A percentile compares a stretch with the other conserved stretches of the same genome.
These are phyloP conservation scores for Panicum hallii DNA, from an alignment of 202 grass and related monocot species.

Conservation along the genomic window DNA sequence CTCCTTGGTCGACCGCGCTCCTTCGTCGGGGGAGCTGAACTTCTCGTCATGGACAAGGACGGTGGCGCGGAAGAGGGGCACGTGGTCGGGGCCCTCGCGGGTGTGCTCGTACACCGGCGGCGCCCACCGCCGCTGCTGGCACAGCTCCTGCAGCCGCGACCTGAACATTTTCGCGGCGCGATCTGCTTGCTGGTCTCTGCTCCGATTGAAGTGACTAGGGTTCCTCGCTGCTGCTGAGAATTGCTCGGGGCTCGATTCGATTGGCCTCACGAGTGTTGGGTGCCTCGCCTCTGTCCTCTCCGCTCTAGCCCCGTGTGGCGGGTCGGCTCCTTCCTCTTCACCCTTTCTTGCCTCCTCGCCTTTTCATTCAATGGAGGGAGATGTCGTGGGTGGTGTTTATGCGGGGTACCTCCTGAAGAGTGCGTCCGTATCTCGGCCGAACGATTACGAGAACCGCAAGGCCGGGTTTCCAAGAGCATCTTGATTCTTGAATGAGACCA, in stretches of 20 bases:
- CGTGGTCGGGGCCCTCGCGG: constrained; percentile 46
- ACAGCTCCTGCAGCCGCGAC: constrained; percentile 65
- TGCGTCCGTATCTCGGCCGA: too few relatives aligned
- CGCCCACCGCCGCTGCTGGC: constrained; percentile 67
- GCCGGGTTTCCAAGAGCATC: too few relatives aligned
- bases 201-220: not conserved
- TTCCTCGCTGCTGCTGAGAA: not conserved
- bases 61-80: constrained; percentile 54
- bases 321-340: not conserved
- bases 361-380: not conserved
- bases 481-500: too few relatives aligned
- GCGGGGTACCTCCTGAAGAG: not conserved
- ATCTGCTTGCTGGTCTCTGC: not conserved
- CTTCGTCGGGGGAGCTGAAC: constrained; percentile 59
- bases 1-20: constrained; percentile 60
- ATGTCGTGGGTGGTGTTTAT: not conserved
- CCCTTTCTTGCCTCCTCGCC: not conserved
- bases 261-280: constrained; percentile 3
- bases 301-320: not conserved
- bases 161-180: constrained; percentile 59
- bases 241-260: not conserved
- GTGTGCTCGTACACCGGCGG: constrained; percentile 52
- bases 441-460: too few relatives aligned
- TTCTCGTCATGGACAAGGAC: constrained; percentile 56
- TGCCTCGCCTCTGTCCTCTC: not conserved